Base-by-base conservation (phyloP, 176 grass and related monocot genomes). In the Raddia guianensis region DNA sequence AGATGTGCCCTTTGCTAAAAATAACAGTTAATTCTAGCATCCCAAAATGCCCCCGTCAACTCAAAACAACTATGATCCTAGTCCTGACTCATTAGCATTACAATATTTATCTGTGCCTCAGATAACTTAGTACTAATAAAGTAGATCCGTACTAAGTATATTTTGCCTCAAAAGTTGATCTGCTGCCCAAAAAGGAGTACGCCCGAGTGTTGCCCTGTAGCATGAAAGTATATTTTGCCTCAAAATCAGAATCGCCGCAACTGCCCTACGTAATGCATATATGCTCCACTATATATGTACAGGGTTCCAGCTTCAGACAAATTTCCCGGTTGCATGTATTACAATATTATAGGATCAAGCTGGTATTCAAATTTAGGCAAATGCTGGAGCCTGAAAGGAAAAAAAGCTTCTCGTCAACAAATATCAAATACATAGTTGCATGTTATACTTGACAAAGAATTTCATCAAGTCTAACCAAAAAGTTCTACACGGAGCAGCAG, bases 351-450 rank as follows among this genome's bases (percentile, higher is more conserved):
- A 56, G 95, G 90, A 83, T 92, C 92, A 43, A 78, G 87, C 67
- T 86, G 80, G 72, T 98, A 94, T 15, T 92, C 91, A 7, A 98
- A 90, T 89, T 98, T 92, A 53, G 95, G 95, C 50, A 94, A 58
- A 53, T 80, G 87, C 14, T 94, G 77, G 42, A 98, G 73, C 92
- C 95, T 98, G 88, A 80, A 89, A 82, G 9, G 54, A 49, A 87
- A 76, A 77, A 63, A 73, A 16, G 8, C 19, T 47, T 9, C 33
- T 42, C 34, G 27, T 74, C 44, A 76, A 15, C 44, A 68, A 82
- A 55, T 32, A 5, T 40, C 37, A 40, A 40, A 40, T 34, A 57
- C 27, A 19, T 8, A 7, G n/a, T 60, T 67, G 14, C 58, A 51
- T 12, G 42, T 19, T 57, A 51, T 64, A 55, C 33, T 43, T 19